Conservation (phyloP, 306 rosid genomes). For the Quercus ilex region DNA sequence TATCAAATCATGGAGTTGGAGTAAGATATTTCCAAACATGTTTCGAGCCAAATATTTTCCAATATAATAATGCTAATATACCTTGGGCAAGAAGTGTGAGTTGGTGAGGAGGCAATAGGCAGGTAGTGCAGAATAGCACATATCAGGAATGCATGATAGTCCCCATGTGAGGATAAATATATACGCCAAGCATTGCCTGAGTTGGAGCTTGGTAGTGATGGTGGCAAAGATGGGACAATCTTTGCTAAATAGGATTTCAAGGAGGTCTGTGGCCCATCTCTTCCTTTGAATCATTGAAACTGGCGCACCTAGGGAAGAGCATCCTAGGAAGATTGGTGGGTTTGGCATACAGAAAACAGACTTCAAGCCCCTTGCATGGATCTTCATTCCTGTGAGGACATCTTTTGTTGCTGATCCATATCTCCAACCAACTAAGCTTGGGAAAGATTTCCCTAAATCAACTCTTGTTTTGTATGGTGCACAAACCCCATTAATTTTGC, state of each 20-base stretch:
- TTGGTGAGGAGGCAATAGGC: constrained; percentile 29
- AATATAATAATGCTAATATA: not conserved
- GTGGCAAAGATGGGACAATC: constrained; percentile 4
- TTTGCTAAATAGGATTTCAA: constrained; percentile 17
- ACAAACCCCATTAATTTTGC: too few relatives aligned
- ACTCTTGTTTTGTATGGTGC: too few relatives aligned
- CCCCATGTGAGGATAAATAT: constrained; percentile 8
- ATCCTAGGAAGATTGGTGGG: constrained; percentile 32
- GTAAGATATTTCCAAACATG: too few relatives aligned
- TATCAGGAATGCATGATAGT: constrained; percentile 8
- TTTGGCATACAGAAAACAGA: constrained; percentile 7
- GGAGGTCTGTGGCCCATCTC: constrained; percentile 30
- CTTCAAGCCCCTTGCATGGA: constrained; percentile 27
- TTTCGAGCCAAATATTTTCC: too few relatives aligned
- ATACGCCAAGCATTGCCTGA: constrained; percentile 25
- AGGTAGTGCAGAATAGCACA: constrained; percentile 25
- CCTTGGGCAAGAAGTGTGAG: constrained; percentile 36
- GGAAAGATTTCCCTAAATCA: not conserved
- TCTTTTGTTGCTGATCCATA: constrained; percentile 32
- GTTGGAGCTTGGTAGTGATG: constrained; percentile 14
- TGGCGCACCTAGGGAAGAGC: not conserved
- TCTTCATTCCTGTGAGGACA: constrained; percentile 23
- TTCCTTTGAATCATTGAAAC: constrained; percentile 17
- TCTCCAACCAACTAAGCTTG: constrained; percentile 29
- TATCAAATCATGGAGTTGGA: too few relatives aligned